phyloP scores from a whole-genome alignment of 768 basidiomycete genomes.

The Tephrocybe sp. region DNA sequence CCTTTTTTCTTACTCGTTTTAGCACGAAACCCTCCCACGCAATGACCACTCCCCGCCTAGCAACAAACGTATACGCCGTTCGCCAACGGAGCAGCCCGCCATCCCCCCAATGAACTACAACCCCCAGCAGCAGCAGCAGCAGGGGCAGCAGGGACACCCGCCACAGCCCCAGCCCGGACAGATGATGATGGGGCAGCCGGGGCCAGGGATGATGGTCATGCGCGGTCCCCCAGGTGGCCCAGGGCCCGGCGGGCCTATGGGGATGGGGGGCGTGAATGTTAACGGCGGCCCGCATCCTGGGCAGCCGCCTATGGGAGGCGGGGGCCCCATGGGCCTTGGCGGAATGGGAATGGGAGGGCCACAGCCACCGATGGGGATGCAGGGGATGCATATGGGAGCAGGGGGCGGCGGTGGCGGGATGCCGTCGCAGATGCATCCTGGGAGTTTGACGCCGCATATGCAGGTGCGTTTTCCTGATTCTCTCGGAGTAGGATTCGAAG shows the following conservation, averaged over 20 bases:
- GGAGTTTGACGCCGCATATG: conserved; percentile 38
- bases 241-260: conserved; percentile 28
- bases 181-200: conserved; percentile 30
- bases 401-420: background rate
- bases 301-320: conserved; percentile 26
- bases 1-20: background rate
- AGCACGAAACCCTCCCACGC: conserved; percentile 50
- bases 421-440: conserved; percentile 10
- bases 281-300: conserved; percentile 16
- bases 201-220: conserved; percentile 41
- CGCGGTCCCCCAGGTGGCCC: conserved; percentile 24
- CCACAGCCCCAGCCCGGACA: conserved; percentile 30
- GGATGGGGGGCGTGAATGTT: conserved; percentile 1
- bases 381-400: conserved; percentile 5
- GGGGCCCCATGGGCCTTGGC: conserved; percentile 20
- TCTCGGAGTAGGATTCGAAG: no score
- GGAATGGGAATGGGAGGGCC: conserved; percentile 22
- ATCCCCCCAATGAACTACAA: conserved; percentile 29
- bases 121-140: conserved; percentile 23
- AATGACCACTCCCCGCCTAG: conserved; percentile 59
- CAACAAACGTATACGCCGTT: conserved; percentile 51
- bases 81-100: conserved; percentile 48
- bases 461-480: conserved; percentile 25
- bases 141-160: conserved; percentile 19
- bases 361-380: conserved; percentile 21